A percentile compares a stretch with the other conserved stretches of the same genome.
Evolutionary conservation across 2,329 filamentous ascomycete species (phyloP).

Genomic region (Fusarium oxysporum): DNA sequence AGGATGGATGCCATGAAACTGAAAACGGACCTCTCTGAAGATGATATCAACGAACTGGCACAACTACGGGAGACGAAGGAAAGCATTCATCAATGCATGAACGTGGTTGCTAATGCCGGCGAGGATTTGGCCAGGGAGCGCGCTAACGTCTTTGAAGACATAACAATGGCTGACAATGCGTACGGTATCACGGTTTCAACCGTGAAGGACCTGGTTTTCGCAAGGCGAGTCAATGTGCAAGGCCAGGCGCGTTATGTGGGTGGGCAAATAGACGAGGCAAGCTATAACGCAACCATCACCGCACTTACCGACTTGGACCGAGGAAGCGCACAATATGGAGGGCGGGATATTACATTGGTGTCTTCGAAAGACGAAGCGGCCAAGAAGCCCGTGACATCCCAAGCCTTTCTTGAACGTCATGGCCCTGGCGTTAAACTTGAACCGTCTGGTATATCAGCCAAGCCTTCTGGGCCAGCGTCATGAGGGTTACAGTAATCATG

Average conservation of each 20-base stretch:
- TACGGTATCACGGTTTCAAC: conserved; percentile 43
- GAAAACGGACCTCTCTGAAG: conserved; percentile 13
- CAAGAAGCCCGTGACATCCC: neutral
- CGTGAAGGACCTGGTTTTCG: conserved; percentile 40
- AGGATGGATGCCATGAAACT: conserved; percentile 31
- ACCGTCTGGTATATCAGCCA: neutral
- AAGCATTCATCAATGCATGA: conserved; percentile 39
- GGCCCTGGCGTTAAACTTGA: neutral
- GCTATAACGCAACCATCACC: conserved; percentile 7
- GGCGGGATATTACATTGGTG: neutral
- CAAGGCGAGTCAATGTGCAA: conserved; percentile 36
- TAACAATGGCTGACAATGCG: conserved; percentile 37
- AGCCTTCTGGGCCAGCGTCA: neutral
- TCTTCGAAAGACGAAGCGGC: neutral
- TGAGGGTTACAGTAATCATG: neutral
- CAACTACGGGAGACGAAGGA: conserved; percentile 38
- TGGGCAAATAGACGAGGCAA: conserved; percentile 17
- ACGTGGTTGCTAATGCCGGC: conserved; percentile 34
- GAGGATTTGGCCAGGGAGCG: conserved; percentile 31
- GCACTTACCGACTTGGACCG: conserved; percentile 8
- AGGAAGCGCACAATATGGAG: conserved; percentile 4
- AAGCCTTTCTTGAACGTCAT: conserved; percentile 1
- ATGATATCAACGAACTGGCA: conserved; percentile 21
- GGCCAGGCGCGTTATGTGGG: conserved; percentile 25
- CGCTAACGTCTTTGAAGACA: conserved; percentile 43